These are phyloP conservation scores for Phytophthora ohioensis DNA, from an alignment of 352 stramenopile genomes.

Conservation along the genomic window DNA sequence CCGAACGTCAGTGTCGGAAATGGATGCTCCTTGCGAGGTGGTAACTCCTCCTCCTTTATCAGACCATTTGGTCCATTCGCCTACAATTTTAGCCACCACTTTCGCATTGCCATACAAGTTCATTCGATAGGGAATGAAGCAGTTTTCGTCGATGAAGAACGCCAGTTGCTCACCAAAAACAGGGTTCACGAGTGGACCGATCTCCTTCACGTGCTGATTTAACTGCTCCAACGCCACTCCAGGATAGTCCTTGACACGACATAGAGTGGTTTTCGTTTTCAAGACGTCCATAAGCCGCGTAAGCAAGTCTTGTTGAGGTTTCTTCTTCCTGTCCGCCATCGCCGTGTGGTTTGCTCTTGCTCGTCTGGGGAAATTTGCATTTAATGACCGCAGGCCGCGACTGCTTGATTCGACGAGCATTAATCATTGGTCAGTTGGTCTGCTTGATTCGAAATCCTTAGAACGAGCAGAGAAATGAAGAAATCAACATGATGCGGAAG, in stretches of 20 bases:
- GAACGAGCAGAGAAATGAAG: too few relatives aligned
- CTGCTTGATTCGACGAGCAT: too few relatives aligned
- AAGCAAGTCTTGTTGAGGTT: slow-evolving; percentile 21
- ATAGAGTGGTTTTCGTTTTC: slow-evolving; percentile 37
- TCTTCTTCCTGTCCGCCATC: slow-evolving; percentile 21
- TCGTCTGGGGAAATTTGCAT: too few relatives aligned
- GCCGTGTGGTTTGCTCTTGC: too few relatives aligned
- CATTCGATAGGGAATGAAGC: slow-evolving; percentile 26
- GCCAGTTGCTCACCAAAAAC: slow-evolving; percentile 30
- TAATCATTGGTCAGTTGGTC: too few relatives aligned
- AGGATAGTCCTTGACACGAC: slow-evolving; percentile 18
- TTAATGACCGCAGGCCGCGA: too few relatives aligned
- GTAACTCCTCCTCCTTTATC: slow-evolving; percentile 14
- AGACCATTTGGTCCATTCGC: slow-evolving; percentile 4
- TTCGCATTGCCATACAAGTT: slow-evolving; percentile 23
- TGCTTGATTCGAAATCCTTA: too few relatives aligned
- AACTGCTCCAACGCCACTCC: slow-evolving; percentile 27
- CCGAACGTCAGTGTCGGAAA: slow-evolving; percentile 10
- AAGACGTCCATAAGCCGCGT: slow-evolving; percentile 30
- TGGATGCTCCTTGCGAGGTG: slow-evolving; percentile 11
- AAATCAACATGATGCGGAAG: too few relatives aligned
- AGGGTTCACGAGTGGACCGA: slow-evolving; percentile 27
- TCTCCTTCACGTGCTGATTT: slow-evolving; percentile 28
- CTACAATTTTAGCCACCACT: slow-evolving; percentile 17
- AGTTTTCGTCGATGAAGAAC: slow-evolving; percentile 41